Conservation (phyloP, 441 rosid species). For the Arabidopsis hybrid region DNA sequence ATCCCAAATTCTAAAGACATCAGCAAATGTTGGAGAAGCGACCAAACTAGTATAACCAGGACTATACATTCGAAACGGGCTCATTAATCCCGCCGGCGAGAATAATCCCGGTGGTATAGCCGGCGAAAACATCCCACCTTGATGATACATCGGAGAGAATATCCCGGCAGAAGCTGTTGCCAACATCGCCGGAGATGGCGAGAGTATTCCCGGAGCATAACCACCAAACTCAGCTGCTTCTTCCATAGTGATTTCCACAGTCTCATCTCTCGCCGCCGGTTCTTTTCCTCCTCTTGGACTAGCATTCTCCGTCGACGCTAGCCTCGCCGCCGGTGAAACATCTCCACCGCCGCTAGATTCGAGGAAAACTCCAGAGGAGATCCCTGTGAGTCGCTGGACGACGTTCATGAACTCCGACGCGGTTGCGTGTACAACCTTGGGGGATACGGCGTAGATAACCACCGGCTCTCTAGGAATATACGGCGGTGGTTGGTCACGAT, state of each 20-base stretch:
- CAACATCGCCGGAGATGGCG: conserved; percentile 68
- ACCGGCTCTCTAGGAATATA: conserved; percentile 53
- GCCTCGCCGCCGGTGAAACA: conserved; percentile 81
- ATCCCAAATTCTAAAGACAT: conserved; percentile 58
- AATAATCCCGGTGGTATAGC: conserved; percentile 26
- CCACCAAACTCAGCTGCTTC: conserved; percentile 49
- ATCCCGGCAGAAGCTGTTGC: conserved; percentile 51
- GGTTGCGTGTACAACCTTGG: conserved; percentile 64
- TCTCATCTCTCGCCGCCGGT: conserved; percentile 36
- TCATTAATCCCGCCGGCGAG: conserved; percentile 46
- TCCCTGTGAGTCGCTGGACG: conserved; percentile 76
- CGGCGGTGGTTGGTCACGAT: conserved; percentile 32
- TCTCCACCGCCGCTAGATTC: conserved; percentile 47
- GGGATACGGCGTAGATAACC: conserved; percentile 69
- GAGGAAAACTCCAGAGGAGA: conserved; percentile 59
- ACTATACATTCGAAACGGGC: conserved; percentile 52
- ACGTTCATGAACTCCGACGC: conserved; percentile 61
- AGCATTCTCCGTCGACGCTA: conserved; percentile 73
- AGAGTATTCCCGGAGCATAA: conserved; percentile 69
- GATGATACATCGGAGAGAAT: conserved; percentile 45
- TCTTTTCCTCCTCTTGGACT: conserved; percentile 57
- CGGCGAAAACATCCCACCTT: conserved; percentile 36
- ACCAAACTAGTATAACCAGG: conserved; percentile 48
- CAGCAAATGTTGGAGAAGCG: conserved; percentile 63
- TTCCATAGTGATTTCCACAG: conserved; percentile 38